Base-by-base conservation (phyloP, 495 filamentous ascomycete genomes). In the Evansstolkia leycettana region DNA sequence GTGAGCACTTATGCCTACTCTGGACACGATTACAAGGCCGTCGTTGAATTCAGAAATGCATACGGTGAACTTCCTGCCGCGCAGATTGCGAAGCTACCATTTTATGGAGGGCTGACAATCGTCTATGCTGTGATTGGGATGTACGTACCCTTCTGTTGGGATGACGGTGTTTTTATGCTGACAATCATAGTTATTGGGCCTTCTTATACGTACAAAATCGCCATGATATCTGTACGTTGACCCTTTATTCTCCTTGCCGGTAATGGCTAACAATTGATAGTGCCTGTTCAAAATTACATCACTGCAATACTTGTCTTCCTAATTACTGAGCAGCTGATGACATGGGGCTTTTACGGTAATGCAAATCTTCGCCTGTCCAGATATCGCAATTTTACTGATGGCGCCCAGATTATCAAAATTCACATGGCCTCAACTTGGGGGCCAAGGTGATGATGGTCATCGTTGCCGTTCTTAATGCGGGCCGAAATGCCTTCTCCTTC, bases 241-340 rank as follows among this genome's bases (percentile, higher is more conserved):
- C 2, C 18, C 11, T 10, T 2, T 15, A 31, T 13, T 5, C 15
- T 4, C 31, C 14, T 29, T 11, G 9, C 18, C 7, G 30, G 30
- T 36, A 11, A 37, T 20, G 15, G 38, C 67, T 75, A 54, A 71
- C 45, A 17, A 5, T 28, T 14, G 25, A 11, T 44, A 85, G 78
- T 98, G 43, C 80, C 90, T 11, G 90, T 99, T n/a, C 90, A 99
- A 56, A 96, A 99, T 55, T 96, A 99, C 56, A 95, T 99, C 47
- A 96, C 92, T 5, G 90, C 90, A 11, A 99, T 95, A 42, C 64
- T 99, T 23, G 76, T 89, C 28, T 96, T 99, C 67, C 69, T 99
- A 19, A 81, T 94, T 8, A 55, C 94, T 10, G 90, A 99, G 58
- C 93, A 96, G 73, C 52, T 94, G 45, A 90, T 94, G 74, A 99